These are phyloP conservation scores for Pythium volutum DNA, from an alignment of 352 stramenopile species.

Conservation along the genomic window DNA sequence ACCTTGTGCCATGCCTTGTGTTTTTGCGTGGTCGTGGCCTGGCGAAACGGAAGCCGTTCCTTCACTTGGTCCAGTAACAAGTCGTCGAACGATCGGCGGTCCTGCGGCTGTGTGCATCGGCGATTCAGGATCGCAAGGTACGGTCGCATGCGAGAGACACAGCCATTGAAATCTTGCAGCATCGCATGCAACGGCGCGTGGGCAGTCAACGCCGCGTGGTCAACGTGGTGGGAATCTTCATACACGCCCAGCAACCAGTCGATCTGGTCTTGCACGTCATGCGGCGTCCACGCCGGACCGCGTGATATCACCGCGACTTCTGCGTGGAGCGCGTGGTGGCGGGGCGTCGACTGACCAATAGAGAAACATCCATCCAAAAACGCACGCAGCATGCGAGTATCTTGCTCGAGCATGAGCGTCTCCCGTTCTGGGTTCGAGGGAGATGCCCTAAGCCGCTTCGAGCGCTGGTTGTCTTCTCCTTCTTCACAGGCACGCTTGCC, in stretches of 20 bases:
- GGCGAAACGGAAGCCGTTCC: background rate
- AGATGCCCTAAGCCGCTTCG: no score
- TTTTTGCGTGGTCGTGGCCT: background rate
- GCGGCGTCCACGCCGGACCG: background rate
- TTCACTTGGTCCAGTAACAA: background rate
- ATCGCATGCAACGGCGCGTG: background rate
- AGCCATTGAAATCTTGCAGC: background rate
- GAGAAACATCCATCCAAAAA: background rate
- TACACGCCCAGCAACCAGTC: background rate
- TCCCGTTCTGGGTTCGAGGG: background rate
- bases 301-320: background rate
- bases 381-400: background rate
- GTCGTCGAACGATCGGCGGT: background rate
- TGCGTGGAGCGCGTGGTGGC: background rate
- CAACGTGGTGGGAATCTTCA: background rate
- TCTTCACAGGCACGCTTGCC: background rate
- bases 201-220: background rate
- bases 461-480: no score
- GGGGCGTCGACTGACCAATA: background rate
- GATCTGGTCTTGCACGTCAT: constrained; percentile 2
- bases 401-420: background rate
- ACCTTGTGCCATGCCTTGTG: background rate
- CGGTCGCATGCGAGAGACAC: background rate
- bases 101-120: background rate
- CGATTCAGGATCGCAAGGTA: background rate